Conservation (phyloP, 2,329 filamentous ascomycete genomes). For the Diaporthe velutina region DNA sequence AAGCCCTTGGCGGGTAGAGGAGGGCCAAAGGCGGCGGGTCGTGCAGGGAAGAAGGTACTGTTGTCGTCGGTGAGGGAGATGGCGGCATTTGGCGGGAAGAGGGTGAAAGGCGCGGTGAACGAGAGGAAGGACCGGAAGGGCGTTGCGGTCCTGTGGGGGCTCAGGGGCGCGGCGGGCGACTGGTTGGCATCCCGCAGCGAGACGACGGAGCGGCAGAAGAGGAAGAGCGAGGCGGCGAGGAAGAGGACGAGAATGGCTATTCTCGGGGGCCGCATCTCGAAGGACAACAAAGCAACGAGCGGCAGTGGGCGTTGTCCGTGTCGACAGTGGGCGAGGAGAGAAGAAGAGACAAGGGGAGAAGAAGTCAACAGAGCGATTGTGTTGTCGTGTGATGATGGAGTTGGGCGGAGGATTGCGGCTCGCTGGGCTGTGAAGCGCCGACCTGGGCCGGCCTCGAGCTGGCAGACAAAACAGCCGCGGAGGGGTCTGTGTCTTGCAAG, state of each 20-base stretch:
- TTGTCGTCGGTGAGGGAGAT: slow-evolving; percentile 98
- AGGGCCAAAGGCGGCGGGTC: slow-evolving; percentile 94
- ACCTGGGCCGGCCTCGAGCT: slow-evolving; percentile 33
- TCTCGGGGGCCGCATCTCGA: slow-evolving; percentile 65
- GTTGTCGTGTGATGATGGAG: slow-evolving; percentile 20
- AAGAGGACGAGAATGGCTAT: slow-evolving; percentile 68
- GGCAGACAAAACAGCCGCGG: slow-evolving; percentile 35
- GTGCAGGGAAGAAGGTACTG: slow-evolving; percentile 93
- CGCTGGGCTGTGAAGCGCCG: slow-evolving; percentile 33
- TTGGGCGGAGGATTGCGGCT: slow-evolving; percentile 13
- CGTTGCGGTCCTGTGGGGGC: slow-evolving; percentile 49
- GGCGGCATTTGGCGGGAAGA: slow-evolving; percentile 95
- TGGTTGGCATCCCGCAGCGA: slow-evolving; percentile 47
- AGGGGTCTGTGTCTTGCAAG: slow-evolving; percentile 15
- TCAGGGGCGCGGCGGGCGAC: slow-evolving; percentile 44
- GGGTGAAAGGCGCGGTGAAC: slow-evolving; percentile 81
- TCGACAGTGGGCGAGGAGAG: neutral
- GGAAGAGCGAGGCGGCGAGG: slow-evolving; percentile 65
- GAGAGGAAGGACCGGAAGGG: slow-evolving; percentile 71
- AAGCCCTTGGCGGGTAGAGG: slow-evolving; percentile 80
- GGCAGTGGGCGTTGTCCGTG: slow-evolving; percentile 1
- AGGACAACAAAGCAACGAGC: slow-evolving; percentile 16
- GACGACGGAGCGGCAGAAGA: slow-evolving; percentile 65
- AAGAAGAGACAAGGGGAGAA: neutral
- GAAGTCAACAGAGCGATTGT: slow-evolving; percentile 21